Evolutionary conservation across 768 basidiomycete species (phyloP), one percentile per base, ranked within the genome.

Genomic region (Lactarius hatsudake): DNA sequence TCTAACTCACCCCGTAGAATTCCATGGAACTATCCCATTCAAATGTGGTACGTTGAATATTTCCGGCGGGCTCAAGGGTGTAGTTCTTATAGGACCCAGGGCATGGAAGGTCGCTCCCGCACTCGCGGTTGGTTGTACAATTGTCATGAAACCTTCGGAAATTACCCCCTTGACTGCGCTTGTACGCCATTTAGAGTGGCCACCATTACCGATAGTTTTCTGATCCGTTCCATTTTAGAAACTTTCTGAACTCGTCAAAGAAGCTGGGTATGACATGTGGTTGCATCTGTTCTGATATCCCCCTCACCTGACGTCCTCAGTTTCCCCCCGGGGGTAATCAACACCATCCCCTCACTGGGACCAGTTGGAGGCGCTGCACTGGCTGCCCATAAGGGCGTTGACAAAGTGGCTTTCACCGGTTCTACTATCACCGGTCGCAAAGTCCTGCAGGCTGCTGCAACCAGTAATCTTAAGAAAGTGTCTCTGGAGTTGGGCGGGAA

Each of bases 331-430:
- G 96, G 96, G 53, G 94, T 96, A 15, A 74, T 98, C 68, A 96
- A 97, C 77, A 91, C 90, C 30, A 82, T 97, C 5, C 89, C 92
- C 5, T 95, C 94, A 28, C 79, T 89, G 48, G 96, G 96, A 34
- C 70, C 82, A 58, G 83, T 92, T 45, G 94, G 93, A 62, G 96
- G 96, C 34, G 90, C 91, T 9, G 93, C 94, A 3, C 82, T 98
- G 66, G 80, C 95, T 6, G 77, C 84, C 13, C 96, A 98, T 77
- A 83, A 76, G 63, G 91, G 90, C 71, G 89, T 98, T 57, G 93
- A 97, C 80, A 96, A 97, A 78, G 84, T 98, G 68, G 95, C 96
- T 2, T 97, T 98, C 77, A 98, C 96, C 10, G 96, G 96, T 56
- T 94, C 91, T 42, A 96, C 94, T 17, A 74, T 85, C 63, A 96